These are phyloP conservation scores for Colletotrichum sp. DNA, from an alignment of 2,329 filamentous ascomycete genomes.

Conservation along the genomic window DNA sequence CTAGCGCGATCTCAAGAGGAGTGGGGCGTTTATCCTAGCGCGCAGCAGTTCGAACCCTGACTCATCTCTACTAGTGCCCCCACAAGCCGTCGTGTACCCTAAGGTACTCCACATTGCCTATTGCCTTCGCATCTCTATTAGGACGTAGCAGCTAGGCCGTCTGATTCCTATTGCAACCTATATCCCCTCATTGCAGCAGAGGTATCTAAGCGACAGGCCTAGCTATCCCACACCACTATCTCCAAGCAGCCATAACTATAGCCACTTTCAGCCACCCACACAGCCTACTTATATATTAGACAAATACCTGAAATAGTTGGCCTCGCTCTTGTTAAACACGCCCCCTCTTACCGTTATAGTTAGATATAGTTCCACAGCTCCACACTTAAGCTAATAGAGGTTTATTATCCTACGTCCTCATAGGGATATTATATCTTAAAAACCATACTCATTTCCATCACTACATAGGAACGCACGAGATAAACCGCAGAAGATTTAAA, in stretches of 20 bases:
- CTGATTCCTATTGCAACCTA: neutral
- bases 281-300: neutral
- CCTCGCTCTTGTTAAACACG: neutral
- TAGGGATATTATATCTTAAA: neutral
- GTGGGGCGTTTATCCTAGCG: neutral
- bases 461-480: neutral
- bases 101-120: neutral
- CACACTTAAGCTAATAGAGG: neutral
- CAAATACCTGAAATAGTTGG: neutral
- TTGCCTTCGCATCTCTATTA: neutral
- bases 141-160: neutral
- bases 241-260: neutral
- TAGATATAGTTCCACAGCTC: neutral
- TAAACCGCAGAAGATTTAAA: neutral
- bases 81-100: neutral
- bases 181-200: neutral
- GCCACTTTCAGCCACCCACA: neutral
- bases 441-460: neutral
- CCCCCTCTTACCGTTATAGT: neutral
- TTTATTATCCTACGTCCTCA: neutral
- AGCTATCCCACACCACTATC: neutral
- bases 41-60: neutral
- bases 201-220: neutral
- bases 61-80: neutral
- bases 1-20: neutral